A percentile compares a stretch with the other conserved stretches of the same genome.
Evolutionary conservation across 2,329 filamentous ascomycete species (phyloP).

Genomic region (Verticillium nonalfalfae): DNA sequence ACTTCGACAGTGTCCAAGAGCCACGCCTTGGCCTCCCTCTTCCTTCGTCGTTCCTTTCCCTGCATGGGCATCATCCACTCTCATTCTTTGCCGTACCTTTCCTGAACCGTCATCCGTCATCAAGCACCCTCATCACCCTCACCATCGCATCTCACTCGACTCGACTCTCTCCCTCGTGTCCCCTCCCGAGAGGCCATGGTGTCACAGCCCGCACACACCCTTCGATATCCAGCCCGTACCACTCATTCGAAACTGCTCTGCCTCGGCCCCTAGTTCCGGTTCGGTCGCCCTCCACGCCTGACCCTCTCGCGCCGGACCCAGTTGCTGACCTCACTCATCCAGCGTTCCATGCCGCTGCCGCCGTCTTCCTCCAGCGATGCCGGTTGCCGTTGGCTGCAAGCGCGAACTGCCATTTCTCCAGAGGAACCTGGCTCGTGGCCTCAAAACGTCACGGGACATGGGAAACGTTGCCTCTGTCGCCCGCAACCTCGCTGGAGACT

Average conservation of each 20-base stretch:
- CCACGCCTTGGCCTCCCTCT: not conserved
- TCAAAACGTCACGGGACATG: slow-evolving; percentile 39
- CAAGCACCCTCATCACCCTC: too few relatives aligned
- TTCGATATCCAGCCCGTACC: not conserved
- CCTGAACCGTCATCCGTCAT: not conserved
- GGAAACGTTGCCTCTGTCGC: slow-evolving; percentile 34
- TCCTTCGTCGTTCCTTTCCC: not conserved
- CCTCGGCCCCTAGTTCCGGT: not conserved
- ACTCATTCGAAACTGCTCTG: not conserved
- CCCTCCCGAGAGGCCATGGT: not conserved
- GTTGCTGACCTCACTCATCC: not conserved
- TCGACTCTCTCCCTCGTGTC: too few relatives aligned
- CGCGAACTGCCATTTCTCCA: slow-evolving; percentile 48
- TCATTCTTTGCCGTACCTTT: not conserved
- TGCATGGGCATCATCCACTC: not conserved
- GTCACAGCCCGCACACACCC: not conserved
- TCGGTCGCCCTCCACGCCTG: not conserved
- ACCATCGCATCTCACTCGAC: too few relatives aligned
- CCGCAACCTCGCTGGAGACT: slow-evolving; percentile 27
- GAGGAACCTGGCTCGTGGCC: slow-evolving; percentile 44
- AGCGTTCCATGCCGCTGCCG: slow-evolving; percentile 22
- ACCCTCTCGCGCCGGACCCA: not conserved
- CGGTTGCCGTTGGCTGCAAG: slow-evolving; percentile 36
- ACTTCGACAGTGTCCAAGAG: not conserved
- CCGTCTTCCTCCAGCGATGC: slow-evolving; percentile 38